Conservation (phyloP, 768 basidiomycete genomes). For the Collybia sordida region DNA sequence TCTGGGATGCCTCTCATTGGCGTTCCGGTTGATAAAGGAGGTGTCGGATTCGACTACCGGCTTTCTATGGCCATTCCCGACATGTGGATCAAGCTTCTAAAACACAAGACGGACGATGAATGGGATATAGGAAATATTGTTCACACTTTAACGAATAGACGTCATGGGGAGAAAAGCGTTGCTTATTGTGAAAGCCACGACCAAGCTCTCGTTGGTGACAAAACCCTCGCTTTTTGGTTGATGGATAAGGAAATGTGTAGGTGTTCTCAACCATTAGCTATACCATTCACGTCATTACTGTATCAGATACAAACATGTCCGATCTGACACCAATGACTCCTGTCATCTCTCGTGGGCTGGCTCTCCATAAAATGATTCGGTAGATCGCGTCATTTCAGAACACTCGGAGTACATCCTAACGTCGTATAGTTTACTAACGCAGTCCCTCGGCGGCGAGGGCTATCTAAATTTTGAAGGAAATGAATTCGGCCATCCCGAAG, state of each 20-base stretch:
- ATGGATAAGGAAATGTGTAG: conserved; percentile 99
- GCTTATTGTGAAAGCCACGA: conserved; percentile 96
- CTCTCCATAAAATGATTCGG: conserved; percentile 98
- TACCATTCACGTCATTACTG: not conserved
- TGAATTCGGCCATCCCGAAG: conserved; percentile 98
- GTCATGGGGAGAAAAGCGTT: conserved; percentile 87
- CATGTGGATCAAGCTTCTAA: conserved; percentile 99
- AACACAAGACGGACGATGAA: conserved; percentile 82
- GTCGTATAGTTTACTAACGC: conserved; percentile 71
- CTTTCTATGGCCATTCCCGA: conserved; percentile 98
- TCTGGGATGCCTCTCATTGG: conserved; percentile 98
- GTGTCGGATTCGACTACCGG: conserved; percentile 97
- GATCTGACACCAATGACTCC: conserved; percentile 81
- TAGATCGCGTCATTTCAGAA: conserved; percentile 27
- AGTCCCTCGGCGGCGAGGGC: conserved; percentile 93
- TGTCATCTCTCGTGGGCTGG: conserved; percentile 82
- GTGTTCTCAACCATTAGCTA: conserved; percentile 22
- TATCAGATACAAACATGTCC: conserved; percentile 89
- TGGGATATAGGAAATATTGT: conserved; percentile 90
- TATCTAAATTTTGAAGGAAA: conserved; percentile 98
- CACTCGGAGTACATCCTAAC: not conserved
- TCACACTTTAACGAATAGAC: conserved; percentile 86
- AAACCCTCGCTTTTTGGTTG: conserved; percentile 98
- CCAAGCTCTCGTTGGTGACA: conserved; percentile 98
- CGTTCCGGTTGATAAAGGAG: conserved; percentile 73